Conservation (phyloP, 495 filamentous ascomycete genomes). For the Aspergillus nidulans region DNA sequence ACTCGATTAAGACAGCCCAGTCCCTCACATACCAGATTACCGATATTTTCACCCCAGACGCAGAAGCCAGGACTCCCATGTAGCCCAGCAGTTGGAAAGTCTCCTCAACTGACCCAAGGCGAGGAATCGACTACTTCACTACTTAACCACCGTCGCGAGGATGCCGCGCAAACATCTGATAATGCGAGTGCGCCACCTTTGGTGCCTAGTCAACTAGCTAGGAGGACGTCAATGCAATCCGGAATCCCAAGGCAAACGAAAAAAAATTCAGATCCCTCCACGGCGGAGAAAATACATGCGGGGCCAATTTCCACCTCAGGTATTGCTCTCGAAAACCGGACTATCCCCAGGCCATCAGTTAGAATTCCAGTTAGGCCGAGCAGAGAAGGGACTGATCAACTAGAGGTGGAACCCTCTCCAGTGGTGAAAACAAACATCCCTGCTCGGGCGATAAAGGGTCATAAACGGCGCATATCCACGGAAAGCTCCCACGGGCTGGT, state of each 20-base stretch:
- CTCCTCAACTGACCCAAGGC: slow-evolving; percentile 18
- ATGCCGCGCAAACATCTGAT: slow-evolving; percentile 8
- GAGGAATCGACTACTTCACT: slow-evolving; percentile 12
- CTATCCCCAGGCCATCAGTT: not conserved
- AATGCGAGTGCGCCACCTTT: slow-evolving; percentile 26
- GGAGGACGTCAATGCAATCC: slow-evolving; percentile 59
- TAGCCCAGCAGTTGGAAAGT: slow-evolving; percentile 53
- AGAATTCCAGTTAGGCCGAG: slow-evolving; percentile 62
- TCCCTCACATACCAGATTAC: slow-evolving; percentile 61
- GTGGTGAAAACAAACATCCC: slow-evolving; percentile 76
- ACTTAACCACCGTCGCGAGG: slow-evolving; percentile 11
- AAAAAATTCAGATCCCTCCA: slow-evolving; percentile 9
- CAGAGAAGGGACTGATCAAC: slow-evolving; percentile 69
- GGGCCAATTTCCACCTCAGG: not conserved
- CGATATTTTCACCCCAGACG: slow-evolving; percentile 47
- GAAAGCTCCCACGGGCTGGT: slow-evolving; percentile 24
- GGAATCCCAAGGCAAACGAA: slow-evolving; percentile 17
- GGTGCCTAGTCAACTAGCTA: slow-evolving; percentile 57
- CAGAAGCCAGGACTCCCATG: slow-evolving; percentile 52
- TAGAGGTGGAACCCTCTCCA: slow-evolving; percentile 59
- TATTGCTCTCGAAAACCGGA: not conserved
- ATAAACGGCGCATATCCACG: slow-evolving; percentile 40
- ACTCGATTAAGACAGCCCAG: slow-evolving; percentile 59
- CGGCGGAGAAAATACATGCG: not conserved
- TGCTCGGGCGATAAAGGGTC: slow-evolving; percentile 33